Conservation (phyloP, 805 yeast genomes). For the Millerozyma acaciae region DNA sequence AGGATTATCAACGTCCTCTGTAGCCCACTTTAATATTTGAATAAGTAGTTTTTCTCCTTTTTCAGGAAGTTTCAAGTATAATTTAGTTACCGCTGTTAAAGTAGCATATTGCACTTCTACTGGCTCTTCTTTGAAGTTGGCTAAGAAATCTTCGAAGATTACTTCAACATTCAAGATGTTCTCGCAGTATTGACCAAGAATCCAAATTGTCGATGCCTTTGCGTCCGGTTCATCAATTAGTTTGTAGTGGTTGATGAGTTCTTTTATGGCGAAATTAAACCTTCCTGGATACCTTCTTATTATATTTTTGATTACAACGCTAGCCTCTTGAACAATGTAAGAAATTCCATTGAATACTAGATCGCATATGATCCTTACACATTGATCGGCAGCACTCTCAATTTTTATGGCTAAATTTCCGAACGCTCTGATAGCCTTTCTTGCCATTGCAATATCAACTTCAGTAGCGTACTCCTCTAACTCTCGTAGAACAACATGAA, state of each 20-base stretch:
- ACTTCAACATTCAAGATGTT: slow-evolving; percentile 38
- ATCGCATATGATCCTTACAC: slow-evolving; percentile 59
- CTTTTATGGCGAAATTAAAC: slow-evolving; percentile 35
- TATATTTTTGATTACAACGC: slow-evolving; percentile 71
- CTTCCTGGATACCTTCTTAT: slow-evolving; percentile 68
- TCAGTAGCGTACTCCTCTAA: slow-evolving; percentile 84
- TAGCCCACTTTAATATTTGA: slow-evolving; percentile 57
- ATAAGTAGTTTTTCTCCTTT: slow-evolving; percentile 56
- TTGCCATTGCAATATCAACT: slow-evolving; percentile 78
- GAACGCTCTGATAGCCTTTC: slow-evolving; percentile 84
- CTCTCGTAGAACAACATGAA: slow-evolving; percentile 63
- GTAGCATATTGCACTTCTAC: slow-evolving; percentile 70
- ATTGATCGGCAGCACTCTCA: slow-evolving; percentile 54
- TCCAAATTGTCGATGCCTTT: slow-evolving; percentile 76
- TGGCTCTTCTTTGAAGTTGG: slow-evolving; percentile 57
- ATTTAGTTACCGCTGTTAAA: slow-evolving; percentile 70
- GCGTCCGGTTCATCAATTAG: slow-evolving; percentile 72
- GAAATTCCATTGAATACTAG: slow-evolving; percentile 63
- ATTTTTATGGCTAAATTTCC: slow-evolving; percentile 85
- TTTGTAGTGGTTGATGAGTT: slow-evolving; percentile 30
- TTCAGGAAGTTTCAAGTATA: slow-evolving; percentile 55
- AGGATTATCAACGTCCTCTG: slow-evolving; percentile 75
- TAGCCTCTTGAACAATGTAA: slow-evolving; percentile 75
- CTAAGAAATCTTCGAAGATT: slow-evolving; percentile 39
- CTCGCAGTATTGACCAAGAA: slow-evolving; percentile 67